These are phyloP conservation scores for Cercophora scortea DNA, from an alignment of 495 filamentous ascomycete genomes.

Conservation along the genomic window DNA sequence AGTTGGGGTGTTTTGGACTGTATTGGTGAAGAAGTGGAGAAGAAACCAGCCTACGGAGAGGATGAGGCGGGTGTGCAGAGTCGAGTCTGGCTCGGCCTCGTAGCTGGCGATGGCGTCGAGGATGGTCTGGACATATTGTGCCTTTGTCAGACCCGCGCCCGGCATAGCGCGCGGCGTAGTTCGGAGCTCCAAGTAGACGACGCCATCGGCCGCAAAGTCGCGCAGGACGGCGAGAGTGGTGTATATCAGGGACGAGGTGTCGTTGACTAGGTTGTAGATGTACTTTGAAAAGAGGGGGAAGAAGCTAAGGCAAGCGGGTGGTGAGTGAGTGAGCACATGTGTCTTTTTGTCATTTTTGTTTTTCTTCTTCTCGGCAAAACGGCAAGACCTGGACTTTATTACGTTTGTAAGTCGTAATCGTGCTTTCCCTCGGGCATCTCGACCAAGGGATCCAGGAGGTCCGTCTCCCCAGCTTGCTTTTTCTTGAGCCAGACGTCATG, in stretches of 20 bases:
- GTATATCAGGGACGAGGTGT: constrained; percentile 45
- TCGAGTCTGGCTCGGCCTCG: constrained; percentile 5
- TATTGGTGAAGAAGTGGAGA: not conserved
- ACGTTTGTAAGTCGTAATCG: constrained; percentile 65
- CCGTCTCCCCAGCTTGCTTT: constrained; percentile 38
- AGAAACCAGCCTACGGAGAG: constrained; percentile 37
- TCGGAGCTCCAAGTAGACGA: constrained; percentile 73
- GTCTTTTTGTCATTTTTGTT: no score
- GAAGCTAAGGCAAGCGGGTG: constrained; percentile 40
- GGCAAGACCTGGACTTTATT: constrained; percentile 13
- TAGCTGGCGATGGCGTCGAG: constrained; percentile 50
- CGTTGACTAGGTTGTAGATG: constrained; percentile 66
- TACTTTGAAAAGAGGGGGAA: constrained; percentile 73
- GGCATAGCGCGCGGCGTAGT: constrained; percentile 66
- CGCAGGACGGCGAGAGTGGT: constrained; percentile 62
- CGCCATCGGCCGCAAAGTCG: constrained; percentile 63
- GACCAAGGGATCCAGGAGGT: constrained; percentile 59
- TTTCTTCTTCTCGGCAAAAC: no score
- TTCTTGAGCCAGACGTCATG: constrained; percentile 67
- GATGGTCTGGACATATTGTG: constrained; percentile 57
- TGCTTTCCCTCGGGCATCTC: constrained; percentile 62
- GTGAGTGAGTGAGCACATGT: no score
- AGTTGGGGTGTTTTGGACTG: not conserved
- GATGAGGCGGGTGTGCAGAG: constrained; percentile 57
- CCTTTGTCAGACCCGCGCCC: constrained; percentile 44